Evolutionary conservation across 495 filamentous ascomycete species (phyloP).

Genomic region (Peziza echinospora): DNA sequence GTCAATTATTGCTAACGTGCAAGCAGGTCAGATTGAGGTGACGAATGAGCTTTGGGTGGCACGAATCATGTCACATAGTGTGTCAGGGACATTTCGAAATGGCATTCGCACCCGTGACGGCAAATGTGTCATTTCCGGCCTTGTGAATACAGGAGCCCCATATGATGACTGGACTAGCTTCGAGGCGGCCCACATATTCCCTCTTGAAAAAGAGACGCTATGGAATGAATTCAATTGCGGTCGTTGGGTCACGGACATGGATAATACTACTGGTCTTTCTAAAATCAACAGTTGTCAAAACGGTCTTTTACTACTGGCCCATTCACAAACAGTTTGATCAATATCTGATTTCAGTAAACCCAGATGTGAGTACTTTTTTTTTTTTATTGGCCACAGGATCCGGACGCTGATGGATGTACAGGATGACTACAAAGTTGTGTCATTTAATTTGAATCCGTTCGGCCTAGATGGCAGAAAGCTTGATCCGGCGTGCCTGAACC

Average conservation of each 20-base stretch:
- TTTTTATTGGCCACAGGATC: no score
- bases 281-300: neutral
- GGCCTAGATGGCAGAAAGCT: conserved; percentile 20
- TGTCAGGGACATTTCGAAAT: neutral
- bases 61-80: neutral
- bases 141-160: neutral
- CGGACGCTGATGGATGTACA: neutral
- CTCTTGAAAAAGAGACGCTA: neutral
- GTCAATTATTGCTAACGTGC: neutral
- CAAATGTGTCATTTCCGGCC: neutral
- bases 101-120: neutral
- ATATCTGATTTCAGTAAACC: neutral
- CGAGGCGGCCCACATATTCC: neutral
- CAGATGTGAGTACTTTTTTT: conserved; percentile 6
- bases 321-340: neutral
- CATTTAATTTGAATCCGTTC: conserved; percentile 13
- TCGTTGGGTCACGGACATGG: neutral
- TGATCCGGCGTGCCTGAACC: conserved; percentile 18
- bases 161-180: neutral
- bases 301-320: neutral
- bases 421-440: conserved; percentile 22
- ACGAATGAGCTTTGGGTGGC: neutral
- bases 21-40: neutral
- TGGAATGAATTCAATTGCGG: conserved; percentile 1
- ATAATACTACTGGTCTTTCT: neutral